A percentile compares a stretch with the other conserved stretches of the same genome.
Evolutionary conservation across 768 basidiomycete species (phyloP).

Genomic region (Lactarius tabidus): DNA sequence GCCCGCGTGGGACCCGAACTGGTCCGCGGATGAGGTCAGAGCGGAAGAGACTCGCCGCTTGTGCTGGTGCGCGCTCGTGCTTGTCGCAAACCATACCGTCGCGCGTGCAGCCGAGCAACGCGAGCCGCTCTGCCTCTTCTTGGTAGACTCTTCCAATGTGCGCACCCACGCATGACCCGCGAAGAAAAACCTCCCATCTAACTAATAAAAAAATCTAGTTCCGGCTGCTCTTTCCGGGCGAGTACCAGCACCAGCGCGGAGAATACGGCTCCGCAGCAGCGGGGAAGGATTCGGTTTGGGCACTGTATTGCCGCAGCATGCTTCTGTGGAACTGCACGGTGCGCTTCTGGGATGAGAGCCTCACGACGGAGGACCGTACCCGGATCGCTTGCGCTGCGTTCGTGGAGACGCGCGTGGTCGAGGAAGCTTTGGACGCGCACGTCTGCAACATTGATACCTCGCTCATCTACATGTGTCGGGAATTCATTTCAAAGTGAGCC

Average conservation of each 20-base stretch:
- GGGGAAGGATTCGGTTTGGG: constrained; percentile 78
- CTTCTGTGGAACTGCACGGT: constrained; percentile 73
- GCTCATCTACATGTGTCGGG: constrained; percentile 34
- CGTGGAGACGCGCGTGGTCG: constrained; percentile 62
- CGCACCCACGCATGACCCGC: constrained; percentile 26
- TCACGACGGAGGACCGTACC: constrained; percentile 49
- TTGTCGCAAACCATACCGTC: constrained; percentile 64
- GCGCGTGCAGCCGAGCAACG: constrained; percentile 64
- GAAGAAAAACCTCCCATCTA: background rate
- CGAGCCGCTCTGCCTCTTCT: constrained; percentile 51
- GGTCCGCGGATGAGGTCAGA: constrained; percentile 52
- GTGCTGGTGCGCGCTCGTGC: constrained; percentile 69
- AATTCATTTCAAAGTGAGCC: constrained; percentile 25
- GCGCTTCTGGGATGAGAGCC: constrained; percentile 43
- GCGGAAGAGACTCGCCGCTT: constrained; percentile 72
- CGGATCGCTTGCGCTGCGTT: constrained; percentile 59
- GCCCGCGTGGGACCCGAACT: constrained; percentile 58
- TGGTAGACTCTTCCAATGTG: constrained; percentile 67
- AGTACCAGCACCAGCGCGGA: constrained; percentile 48
- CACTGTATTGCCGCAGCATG: constrained; percentile 77
- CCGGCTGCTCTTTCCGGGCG: constrained; percentile 68
- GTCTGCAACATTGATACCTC: constrained; percentile 66
- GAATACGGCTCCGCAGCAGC: constrained; percentile 40
- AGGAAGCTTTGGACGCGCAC: constrained; percentile 64
- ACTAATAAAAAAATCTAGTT: constrained; percentile 39